A percentile compares a stretch with the other conserved stretches of the same genome.
Evolutionary conservation across 2,329 filamentous ascomycete genomes (phyloP).

Genomic region (Thelonectria blattea): DNA sequence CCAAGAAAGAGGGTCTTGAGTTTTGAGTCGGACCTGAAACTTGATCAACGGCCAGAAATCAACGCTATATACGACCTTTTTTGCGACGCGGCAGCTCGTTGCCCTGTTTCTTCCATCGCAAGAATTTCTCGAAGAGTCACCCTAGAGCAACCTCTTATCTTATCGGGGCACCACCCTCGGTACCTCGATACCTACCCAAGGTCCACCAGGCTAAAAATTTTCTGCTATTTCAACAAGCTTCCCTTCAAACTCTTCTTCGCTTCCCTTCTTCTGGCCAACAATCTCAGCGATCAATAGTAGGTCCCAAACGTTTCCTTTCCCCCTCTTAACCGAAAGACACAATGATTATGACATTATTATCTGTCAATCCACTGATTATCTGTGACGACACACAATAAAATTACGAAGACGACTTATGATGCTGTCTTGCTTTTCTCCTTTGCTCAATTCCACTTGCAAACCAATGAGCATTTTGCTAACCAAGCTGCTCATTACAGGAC

Average conservation of each 20-base stretch:
- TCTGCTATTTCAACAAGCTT: constrained; percentile 27
- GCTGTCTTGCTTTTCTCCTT: constrained; percentile 23
- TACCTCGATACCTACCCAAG: constrained; percentile 5
- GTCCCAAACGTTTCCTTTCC: constrained; percentile 16
- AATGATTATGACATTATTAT: constrained; percentile 61
- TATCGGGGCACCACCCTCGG: background rate
- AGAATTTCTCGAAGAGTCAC: constrained; percentile 12
- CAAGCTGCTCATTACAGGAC: constrained; percentile 22
- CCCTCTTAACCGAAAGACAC: constrained; percentile 20
- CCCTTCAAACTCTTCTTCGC: constrained; percentile 13
- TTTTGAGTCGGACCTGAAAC: constrained; percentile 58
- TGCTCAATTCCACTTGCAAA: constrained; percentile 15
- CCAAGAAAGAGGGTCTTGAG: constrained; percentile 71
- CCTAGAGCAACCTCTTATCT: constrained; percentile 23
- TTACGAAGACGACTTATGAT: constrained; percentile 55
- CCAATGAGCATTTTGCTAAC: constrained; percentile 28
- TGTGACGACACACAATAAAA: constrained; percentile 51
- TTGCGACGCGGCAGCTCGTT: constrained; percentile 3
- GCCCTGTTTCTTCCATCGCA: background rate
- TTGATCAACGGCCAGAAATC: background rate
- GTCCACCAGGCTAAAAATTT: constrained; percentile 34
- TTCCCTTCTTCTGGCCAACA: constrained; percentile 30
- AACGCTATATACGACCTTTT: too few relatives aligned
- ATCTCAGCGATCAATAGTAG: constrained; percentile 29
- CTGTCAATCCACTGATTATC: constrained; percentile 65